Evolutionary conservation across 345 rosid species (phyloP), one percentile per base, ranked within the genome.

Genomic region (Linum tenue): DNA sequence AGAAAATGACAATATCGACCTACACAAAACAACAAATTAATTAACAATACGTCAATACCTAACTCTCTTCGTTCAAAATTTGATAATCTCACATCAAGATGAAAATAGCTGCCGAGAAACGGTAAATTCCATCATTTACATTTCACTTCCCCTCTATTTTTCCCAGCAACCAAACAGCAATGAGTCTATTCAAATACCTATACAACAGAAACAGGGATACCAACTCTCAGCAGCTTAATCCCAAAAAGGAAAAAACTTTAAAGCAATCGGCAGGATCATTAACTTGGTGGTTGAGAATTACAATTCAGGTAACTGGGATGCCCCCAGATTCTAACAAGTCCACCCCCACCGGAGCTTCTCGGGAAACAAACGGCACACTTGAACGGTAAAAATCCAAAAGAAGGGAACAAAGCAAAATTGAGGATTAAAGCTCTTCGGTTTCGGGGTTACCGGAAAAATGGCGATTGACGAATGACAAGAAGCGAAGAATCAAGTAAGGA

Each of bases 81-180:
- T 22, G 31, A 22, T 22, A 0, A 22, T 0, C 31, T 22, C 31
- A 22, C 31, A 22, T 22, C 31, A 66, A 7, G 31, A 3, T 60
- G 15, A 67, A 36, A 9, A 58, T 5, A 44, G 51, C 39, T 48
- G 48, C 65, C 35, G 17, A 56, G 5, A 56, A 7, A 31, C 17
- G 31, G 31, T 22, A 22, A 22, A 22, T 22, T 22, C 31, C 0
- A 22, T 22, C 0, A 12, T 56, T 16, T 2, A 41, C 55, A 43
- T 50, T 41, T 53, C 57, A 58, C 17, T 70, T 58, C 36, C 55
- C 57, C 51, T 39, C 50, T 4, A 64, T 9, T 35, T 51, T 59
- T 67, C 60, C 42, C 69, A 63, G 68, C 35, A 17, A 59, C 60
- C 72, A 75, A 64, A 71, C 57, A 64, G 64, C 42, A 62, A 40